These are phyloP conservation scores for Stachybotrys chartarum DNA, from an alignment of 2,329 filamentous ascomycete species.

Conservation along the genomic window DNA sequence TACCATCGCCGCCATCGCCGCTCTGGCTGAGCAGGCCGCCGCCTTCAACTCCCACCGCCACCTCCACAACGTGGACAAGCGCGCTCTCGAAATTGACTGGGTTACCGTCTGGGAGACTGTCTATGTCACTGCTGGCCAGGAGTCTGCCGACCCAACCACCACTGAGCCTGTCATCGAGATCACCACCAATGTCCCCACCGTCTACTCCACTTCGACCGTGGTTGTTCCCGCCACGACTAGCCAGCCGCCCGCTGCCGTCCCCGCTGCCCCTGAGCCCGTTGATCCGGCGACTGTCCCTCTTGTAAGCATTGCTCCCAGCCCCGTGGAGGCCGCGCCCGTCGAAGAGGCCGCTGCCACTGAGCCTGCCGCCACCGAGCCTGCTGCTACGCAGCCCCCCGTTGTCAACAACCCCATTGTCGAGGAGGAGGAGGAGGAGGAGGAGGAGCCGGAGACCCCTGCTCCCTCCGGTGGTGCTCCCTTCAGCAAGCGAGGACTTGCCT, in stretches of 20 bases:
- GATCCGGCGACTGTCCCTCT: neutral
- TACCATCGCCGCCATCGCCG: conserved; percentile 32
- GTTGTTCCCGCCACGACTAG: conserved; percentile 4
- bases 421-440: neutral
- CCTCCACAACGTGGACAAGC: conserved; percentile 25
- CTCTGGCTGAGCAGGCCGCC: conserved; percentile 34
- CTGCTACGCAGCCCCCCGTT: neutral
- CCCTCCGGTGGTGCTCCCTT: conserved; percentile 7
- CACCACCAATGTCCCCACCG: conserved; percentile 6
- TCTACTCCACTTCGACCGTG: conserved; percentile 7
- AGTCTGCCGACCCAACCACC: conserved; percentile 8
- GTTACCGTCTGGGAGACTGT: conserved; percentile 33
- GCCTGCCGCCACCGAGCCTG: conserved; percentile 1
- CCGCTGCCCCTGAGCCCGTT: conserved; percentile 4
- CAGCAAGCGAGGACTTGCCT: conserved; percentile 60
- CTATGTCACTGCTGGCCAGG: conserved; percentile 24
- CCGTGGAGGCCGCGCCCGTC: conserved; percentile 1
- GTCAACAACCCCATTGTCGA: neutral
- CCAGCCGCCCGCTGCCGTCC: neutral
- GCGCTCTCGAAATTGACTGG: conserved; percentile 27
- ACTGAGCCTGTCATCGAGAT: conserved; percentile 13
- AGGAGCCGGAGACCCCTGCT: neutral
- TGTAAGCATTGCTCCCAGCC: neutral
- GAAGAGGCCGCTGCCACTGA: neutral
- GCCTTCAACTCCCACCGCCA: conserved; percentile 36